Base-by-base conservation (phyloP, 116 monocot species). In the Zostera marina region DNA sequence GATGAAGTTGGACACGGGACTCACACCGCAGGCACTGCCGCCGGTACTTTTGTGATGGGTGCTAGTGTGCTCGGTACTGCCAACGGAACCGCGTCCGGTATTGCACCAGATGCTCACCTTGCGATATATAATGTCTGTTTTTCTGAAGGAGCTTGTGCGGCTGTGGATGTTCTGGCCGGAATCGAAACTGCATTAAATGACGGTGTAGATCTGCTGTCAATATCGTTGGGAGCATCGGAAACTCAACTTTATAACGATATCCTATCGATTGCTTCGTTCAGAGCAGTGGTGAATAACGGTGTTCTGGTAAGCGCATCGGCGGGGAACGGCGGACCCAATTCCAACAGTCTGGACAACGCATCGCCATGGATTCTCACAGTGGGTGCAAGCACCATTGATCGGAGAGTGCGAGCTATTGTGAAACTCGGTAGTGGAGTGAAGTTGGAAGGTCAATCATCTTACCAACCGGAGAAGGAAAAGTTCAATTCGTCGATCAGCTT, bases 361-460 rank as follows among this genome's bases (percentile, higher is more conserved):
- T 85, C 91, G 0, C 91, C 91, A 1, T 91, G 91, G 91, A 73
- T 91, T 42, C 65, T 74, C 21, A 85, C 91, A 9, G 91, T 91
- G 14, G 85, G 82, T 0, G 91, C 85, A 0, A 58, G 75, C 68
- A 85, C 85, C 7, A 60, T 75, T 23, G 77, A 91, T 61, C 68
- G 85, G 51, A 20, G 76, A 14, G 76, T 91, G 42, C 79, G 85
- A 2, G 79, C 82, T 0, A 56, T 67, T 11, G 66, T 91, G 23
- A 68, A 69, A 14, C 17, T 74, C 15, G 77, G 75, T 26, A 60
- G 77, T 44, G 77, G 81, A 1, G 51, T 41, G 41, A 17, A 74
- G 13, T 58, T 91, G 24, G 78, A 91, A 47, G 91, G 91, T 13
- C 85, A 91, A 63, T 77, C 82, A 0, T 0, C 43, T 16, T 69